These are phyloP conservation scores for Aspergillus bertholletiae DNA, from an alignment of 495 filamentous ascomycete species.

Conservation along the genomic window DNA sequence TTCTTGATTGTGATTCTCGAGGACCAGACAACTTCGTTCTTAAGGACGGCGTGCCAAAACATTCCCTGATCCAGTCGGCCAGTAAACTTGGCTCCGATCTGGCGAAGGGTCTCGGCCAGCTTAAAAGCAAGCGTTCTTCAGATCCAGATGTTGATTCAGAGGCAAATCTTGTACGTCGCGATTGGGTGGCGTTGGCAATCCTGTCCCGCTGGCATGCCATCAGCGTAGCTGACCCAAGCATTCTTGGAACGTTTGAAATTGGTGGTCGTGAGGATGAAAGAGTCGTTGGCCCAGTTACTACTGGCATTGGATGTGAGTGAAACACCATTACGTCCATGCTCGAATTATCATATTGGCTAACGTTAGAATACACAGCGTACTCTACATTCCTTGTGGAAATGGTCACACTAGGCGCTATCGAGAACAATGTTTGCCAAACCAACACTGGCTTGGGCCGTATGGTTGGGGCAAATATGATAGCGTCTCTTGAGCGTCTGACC, in stretches of 20 bases:
- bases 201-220: conserved; percentile 75
- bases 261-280: conserved; percentile 58
- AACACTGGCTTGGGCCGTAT: conserved; percentile 38
- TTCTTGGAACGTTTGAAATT: conserved; percentile 48
- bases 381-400: conserved; percentile 43
- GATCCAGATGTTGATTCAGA: conserved; percentile 63
- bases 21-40: conserved; percentile 43
- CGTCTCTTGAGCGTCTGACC: conserved; percentile 37
- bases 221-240: conserved; percentile 60
- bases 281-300: conserved; percentile 62
- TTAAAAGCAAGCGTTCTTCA: conserved; percentile 30
- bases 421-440: conserved; percentile 39
- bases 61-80: conserved; percentile 38
- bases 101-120: conserved; percentile 38
- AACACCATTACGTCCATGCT: not conserved
- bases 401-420: conserved; percentile 32
- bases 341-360: too few relatives aligned
- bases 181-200: conserved; percentile 72
- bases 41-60: conserved; percentile 42
- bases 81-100: conserved; percentile 40
- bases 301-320: conserved; percentile 69
- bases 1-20: conserved; percentile 42
- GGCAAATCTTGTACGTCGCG: conserved; percentile 63
- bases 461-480: conserved; percentile 34
- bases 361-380: conserved; percentile 31